Evolutionary conservation across 1,139 yeast species (phyloP).

Genomic region (Candida neerlandica): DNA sequence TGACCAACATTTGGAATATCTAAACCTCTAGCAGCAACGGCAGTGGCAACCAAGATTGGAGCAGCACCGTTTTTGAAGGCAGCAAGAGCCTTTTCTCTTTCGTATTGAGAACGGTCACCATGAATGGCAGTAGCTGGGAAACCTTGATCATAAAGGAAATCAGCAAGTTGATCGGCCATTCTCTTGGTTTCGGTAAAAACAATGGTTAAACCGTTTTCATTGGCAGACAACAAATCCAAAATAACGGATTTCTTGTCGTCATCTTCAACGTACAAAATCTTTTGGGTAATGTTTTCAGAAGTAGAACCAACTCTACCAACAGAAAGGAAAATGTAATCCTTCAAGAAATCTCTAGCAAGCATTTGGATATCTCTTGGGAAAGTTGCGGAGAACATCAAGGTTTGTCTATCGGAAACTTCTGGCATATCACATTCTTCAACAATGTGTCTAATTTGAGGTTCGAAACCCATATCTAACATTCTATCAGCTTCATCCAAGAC

Average conservation of each 20-base stretch:
- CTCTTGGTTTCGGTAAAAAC: constrained; percentile 98
- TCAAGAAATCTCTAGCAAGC: constrained; percentile 95
- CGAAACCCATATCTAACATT: constrained; percentile 99
- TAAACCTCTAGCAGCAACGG: constrained; percentile 98
- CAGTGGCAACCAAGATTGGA: constrained; percentile 95
- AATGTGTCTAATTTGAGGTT: constrained; percentile 97
- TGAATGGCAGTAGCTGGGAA: constrained; percentile 98
- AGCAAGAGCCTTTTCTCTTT: constrained; percentile 96
- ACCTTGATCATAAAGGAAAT: constrained; percentile 83
- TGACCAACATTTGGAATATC: constrained; percentile 99
- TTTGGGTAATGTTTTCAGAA: constrained; percentile 95
- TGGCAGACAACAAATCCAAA: constrained; percentile 79
- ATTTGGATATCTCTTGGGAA: constrained; percentile 97
- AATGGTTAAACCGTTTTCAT: constrained; percentile 84
- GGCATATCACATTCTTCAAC: constrained; percentile 99
- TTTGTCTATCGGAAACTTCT: constrained; percentile 85
- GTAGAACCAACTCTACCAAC: constrained; percentile 99
- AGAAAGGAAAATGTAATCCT: constrained; percentile 91
- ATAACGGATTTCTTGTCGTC: constrained; percentile 91
- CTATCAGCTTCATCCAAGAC: constrained; percentile 99
- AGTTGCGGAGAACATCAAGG: constrained; percentile 97
- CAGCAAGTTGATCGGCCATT: constrained; percentile 96
- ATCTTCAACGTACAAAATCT: constrained; percentile 90
- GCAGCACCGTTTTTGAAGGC: constrained; percentile 84
- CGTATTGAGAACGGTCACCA: constrained; percentile 97